Percentiles rank a stretch among this genome's conserved stretches.
Evolutionary conservation across 129 eudicot genomes (phyloP).

Genomic region (Dittrichia graveolens): DNA sequence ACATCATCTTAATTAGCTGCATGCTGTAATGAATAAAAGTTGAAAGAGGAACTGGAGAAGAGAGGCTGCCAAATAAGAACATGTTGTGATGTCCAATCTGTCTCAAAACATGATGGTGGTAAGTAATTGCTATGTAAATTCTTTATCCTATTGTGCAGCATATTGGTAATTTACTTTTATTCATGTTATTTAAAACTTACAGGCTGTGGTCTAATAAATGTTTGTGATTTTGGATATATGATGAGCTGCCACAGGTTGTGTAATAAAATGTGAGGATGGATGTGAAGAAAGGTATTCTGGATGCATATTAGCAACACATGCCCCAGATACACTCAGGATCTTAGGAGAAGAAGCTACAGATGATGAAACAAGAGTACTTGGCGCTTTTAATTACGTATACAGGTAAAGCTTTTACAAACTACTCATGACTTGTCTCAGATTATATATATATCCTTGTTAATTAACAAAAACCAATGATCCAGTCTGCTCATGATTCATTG

Average conservation of each 20-base stretch:
- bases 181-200: slow-evolving; percentile 21
- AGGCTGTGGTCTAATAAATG: too few species aligned
- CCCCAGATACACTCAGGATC: slow-evolving; percentile 83
- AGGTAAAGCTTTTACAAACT: slow-evolving; percentile 42
- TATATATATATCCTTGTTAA: background rate
- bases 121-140: background rate
- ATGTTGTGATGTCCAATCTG: slow-evolving; percentile 50
- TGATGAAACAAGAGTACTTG: slow-evolving; percentile 75
- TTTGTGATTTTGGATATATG: too few species aligned
- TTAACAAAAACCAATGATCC: background rate
- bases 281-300: slow-evolving; percentile 61
- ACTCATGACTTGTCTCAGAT: background rate
- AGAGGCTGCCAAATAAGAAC: slow-evolving; percentile 68
- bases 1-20: slow-evolving; percentile 4
- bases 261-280: slow-evolving; percentile 54
- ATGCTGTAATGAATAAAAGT: slow-evolving; percentile 35
- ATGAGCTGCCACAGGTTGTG: too few species aligned
- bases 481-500: background rate
- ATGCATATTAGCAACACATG: slow-evolving; percentile 83
- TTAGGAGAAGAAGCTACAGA: slow-evolving; percentile 79
- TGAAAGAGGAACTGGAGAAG: slow-evolving; percentile 55
- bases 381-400: slow-evolving; percentile 87
- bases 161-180: background rate
- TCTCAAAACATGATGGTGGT: slow-evolving; percentile 62
- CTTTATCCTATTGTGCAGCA: too few species aligned